Conservation (phyloP, 148 eudicot genomes). For the Vaccinium darrowii region DNA sequence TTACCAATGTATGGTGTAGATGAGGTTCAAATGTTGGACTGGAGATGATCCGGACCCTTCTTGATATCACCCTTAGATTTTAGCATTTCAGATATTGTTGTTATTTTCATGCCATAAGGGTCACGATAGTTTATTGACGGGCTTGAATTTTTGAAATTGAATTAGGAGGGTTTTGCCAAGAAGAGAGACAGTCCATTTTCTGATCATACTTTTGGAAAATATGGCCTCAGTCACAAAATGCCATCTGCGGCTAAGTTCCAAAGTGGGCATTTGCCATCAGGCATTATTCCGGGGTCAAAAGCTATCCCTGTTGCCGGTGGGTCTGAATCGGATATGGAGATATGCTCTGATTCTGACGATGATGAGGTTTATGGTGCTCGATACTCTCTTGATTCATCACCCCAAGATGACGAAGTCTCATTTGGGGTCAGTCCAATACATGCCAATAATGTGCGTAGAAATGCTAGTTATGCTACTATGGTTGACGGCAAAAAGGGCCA, state of each 20-base stretch:
- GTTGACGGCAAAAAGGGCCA: constrained; percentile 5
- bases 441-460: neutral
- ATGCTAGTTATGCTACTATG: constrained; percentile 6
- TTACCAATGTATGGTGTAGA: too few species aligned
- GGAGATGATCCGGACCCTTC: neutral
- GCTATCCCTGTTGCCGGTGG: constrained; percentile 10
- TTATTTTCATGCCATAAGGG: neutral
- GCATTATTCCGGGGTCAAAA: constrained; percentile 15
- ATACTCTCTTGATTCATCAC: constrained; percentile 31
- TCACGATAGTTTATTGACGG: neutral
- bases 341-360: constrained; percentile 30
- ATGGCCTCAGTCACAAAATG: constrained; percentile 16
- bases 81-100: neutral
- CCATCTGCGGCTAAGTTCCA: constrained; percentile 28
- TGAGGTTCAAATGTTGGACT: too few species aligned
- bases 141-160: neutral
- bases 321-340: constrained; percentile 34
- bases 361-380: constrained; percentile 25
- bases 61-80: neutral
- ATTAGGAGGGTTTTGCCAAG: constrained; percentile 2
- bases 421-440: neutral
- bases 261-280: constrained; percentile 33
- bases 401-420: constrained; percentile 28
- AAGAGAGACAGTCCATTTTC: constrained; percentile 11
- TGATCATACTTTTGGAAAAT: constrained; percentile 17